Conservation (phyloP, 1,139 yeast genomes). For the Kodamaea derodonti region DNA sequence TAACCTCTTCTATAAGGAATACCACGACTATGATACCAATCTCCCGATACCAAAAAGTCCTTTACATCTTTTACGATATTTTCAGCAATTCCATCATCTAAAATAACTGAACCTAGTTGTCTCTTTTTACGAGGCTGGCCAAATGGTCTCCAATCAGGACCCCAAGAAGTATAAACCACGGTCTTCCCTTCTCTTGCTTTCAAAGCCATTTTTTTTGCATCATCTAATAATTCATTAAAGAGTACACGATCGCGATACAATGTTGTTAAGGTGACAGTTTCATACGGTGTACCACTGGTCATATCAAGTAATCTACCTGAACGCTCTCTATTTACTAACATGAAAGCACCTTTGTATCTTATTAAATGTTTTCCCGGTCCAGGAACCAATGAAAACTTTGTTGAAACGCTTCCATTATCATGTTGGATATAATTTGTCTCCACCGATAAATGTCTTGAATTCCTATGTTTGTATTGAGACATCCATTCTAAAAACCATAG, state of each 20-base stretch:
- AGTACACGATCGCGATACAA: slow-evolving; percentile 74
- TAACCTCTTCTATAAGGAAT: slow-evolving; percentile 97
- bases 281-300: slow-evolving; percentile 92
- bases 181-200: slow-evolving; percentile 89
- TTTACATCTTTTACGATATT: slow-evolving; percentile 64
- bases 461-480: slow-evolving; percentile 72
- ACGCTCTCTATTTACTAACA: slow-evolving; percentile 85
- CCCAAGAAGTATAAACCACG: slow-evolving; percentile 90
- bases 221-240: slow-evolving; percentile 69
- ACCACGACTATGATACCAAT: slow-evolving; percentile 94
- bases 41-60: slow-evolving; percentile 75
- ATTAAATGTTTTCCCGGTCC: slow-evolving; percentile 96
- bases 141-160: slow-evolving; percentile 98
- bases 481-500: slow-evolving; percentile 97
- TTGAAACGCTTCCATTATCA: slow-evolving; percentile 86
- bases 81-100: slow-evolving; percentile 73
- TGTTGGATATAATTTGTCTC: slow-evolving; percentile 86
- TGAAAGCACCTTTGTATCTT: slow-evolving; percentile 80
- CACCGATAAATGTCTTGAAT: slow-evolving; percentile 83
- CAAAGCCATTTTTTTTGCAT: slow-evolving; percentile 82
- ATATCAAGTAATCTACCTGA: slow-evolving; percentile 85
- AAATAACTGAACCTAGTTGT: slow-evolving; percentile 75
- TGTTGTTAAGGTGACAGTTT: slow-evolving; percentile 89
- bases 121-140: slow-evolving; percentile 94
- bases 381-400: slow-evolving; percentile 90